A percentile compares a stretch with the other conserved stretches of the same genome.
Conservation (phyloP, 1,139 yeast species). For the Suhomyces anneliseae region DNA sequence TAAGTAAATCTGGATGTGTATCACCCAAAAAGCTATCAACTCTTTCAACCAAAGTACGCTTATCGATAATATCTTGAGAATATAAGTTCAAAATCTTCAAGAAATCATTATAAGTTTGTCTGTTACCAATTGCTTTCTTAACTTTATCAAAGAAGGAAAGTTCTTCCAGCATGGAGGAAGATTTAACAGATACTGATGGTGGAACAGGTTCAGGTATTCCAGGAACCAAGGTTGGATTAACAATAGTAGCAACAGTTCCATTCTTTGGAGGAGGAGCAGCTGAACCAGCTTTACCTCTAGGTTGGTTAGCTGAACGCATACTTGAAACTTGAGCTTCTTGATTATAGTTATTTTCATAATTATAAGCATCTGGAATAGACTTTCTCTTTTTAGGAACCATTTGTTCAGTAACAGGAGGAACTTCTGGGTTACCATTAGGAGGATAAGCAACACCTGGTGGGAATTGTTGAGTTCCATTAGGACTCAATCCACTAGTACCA, state of each 20-base stretch:
- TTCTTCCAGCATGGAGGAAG: conserved; percentile 74
- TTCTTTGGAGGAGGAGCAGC: conserved; percentile 14
- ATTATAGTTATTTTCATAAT: conserved; percentile 35
- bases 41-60: conserved; percentile 75
- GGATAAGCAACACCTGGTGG: conserved; percentile 11
- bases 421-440: conserved; percentile 6
- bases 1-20: conserved; percentile 71
- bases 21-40: conserved; percentile 83
- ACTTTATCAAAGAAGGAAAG: conserved; percentile 88
- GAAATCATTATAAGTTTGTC: conserved; percentile 88
- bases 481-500: conserved; percentile 35
- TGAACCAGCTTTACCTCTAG: conserved; percentile 4
- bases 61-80: conserved; percentile 88
- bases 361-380: conserved; percentile 31
- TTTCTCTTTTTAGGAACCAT: conserved; percentile 25
- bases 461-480: conserved; percentile 19
- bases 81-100: conserved; percentile 81
- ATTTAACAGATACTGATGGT: conserved; percentile 53
- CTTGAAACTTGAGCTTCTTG: conserved; percentile 58
- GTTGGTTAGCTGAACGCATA: conserved; percentile 39
- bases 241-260: conserved; percentile 26
- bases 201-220: conserved; percentile 86
- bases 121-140: conserved; percentile 85
- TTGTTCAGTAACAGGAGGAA: conserved; percentile 12
- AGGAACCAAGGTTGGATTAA: conserved; percentile 72